Percentiles rank a stretch among this genome's conserved stretches.
Conservation (phyloP, 495 filamentous ascomycete genomes). For the Talaromyces thailandensis region DNA sequence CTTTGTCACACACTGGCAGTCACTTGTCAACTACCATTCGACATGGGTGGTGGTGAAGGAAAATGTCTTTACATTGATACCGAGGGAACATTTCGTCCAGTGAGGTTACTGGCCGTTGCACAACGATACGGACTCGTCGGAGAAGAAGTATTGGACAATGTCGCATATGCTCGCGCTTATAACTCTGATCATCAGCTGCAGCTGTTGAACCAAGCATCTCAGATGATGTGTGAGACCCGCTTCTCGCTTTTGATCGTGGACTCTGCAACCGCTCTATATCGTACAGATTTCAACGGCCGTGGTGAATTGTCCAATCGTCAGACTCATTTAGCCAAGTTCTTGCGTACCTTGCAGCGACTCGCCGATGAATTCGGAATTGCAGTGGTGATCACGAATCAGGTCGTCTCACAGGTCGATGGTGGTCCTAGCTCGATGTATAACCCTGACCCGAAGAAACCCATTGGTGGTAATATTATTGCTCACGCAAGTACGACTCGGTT, state of each 20-base stretch:
- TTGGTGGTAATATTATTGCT: conserved; percentile 97
- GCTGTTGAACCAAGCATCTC: conserved; percentile 84
- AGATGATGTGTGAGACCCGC: conserved; percentile 98
- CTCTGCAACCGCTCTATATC: conserved; percentile 87
- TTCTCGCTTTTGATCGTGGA: conserved; percentile 95
- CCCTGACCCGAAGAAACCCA: conserved; percentile 97
- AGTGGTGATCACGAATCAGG: conserved; percentile 97
- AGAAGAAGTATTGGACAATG: conserved; percentile 95
- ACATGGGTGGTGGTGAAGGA: conserved; percentile 97
- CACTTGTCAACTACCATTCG: conserved; percentile 93
- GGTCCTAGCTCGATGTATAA: conserved; percentile 97
- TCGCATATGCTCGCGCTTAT: conserved; percentile 95
- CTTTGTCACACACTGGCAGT: conserved; percentile 98
- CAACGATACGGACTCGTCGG: conserved; percentile 90
- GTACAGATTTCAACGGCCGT: conserved; percentile 90
- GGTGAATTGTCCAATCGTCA: conserved; percentile 87
- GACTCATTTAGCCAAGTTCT: conserved; percentile 92
- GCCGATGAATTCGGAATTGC: conserved; percentile 98
- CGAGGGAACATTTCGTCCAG: conserved; percentile 92
- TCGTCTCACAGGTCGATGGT: conserved; percentile 95
- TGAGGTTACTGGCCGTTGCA: conserved; percentile 82
- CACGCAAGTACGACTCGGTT: conserved; percentile 88
- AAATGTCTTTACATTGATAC: conserved; percentile 99
- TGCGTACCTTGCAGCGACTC: conserved; percentile 86
- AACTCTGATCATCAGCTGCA: conserved; percentile 97